A percentile compares a stretch with the other conserved stretches of the same genome.
phyloP scores from a whole-genome alignment of 768 basidiomycete species.

The Albatrellus ellisii region DNA sequence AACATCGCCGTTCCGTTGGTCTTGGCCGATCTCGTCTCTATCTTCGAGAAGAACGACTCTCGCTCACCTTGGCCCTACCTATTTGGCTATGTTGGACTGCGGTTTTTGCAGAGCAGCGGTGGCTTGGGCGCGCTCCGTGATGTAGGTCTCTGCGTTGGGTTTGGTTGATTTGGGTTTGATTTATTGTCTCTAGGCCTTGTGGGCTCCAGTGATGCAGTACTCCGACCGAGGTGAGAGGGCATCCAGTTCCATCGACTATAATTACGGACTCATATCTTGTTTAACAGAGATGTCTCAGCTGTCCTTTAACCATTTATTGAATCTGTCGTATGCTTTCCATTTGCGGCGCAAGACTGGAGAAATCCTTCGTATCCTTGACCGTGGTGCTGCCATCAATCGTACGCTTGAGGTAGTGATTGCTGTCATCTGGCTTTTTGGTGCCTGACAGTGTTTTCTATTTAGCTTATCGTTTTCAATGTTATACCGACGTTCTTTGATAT shows the following conservation, averaged over 20 bases:
- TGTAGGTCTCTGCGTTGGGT: slow-evolving; percentile 13
- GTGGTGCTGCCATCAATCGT: slow-evolving; percentile 79
- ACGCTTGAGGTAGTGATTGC: slow-evolving; percentile 42
- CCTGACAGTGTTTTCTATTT: slow-evolving; percentile 10
- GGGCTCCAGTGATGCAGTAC: slow-evolving; percentile 85
- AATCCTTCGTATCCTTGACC: slow-evolving; percentile 67
- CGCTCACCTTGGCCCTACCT: slow-evolving; percentile 58
- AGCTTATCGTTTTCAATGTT: slow-evolving; percentile 77
- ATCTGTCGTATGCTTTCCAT: slow-evolving; percentile 77
- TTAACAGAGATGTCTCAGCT: slow-evolving; percentile 68
- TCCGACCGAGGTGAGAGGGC: slow-evolving; percentile 49
- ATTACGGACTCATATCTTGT: slow-evolving; percentile 2
- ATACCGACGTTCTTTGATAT: slow-evolving; percentile 78
- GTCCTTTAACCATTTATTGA: slow-evolving; percentile 78
- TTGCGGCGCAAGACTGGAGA: slow-evolving; percentile 78
- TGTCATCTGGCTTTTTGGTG: neutral
- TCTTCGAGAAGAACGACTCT: slow-evolving; percentile 33
- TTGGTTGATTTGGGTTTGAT: neutral
- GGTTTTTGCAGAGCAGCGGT: slow-evolving; percentile 65
- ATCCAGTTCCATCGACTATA: neutral
- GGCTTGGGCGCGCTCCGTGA: slow-evolving; percentile 56
- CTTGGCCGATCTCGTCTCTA: slow-evolving; percentile 49
- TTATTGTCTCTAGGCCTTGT: slow-evolving; percentile 37
- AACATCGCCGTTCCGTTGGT: slow-evolving; percentile 60
- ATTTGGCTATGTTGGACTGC: slow-evolving; percentile 50